Evolutionary conservation across 345 rosid species (phyloP).

Genomic region (sweet orange (Citrus sinensis)): DVS_A1.0 CM039167.1:5895501-5896000

Average conservation of each 20-base stretch:
- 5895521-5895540: neutral
- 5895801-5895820: neutral
- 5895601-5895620: conserved; percentile 65
- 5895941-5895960: neutral
- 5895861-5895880: conserved; percentile 33
- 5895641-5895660: conserved; percentile 42
- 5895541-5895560: neutral
- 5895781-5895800: neutral
- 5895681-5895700: conserved; percentile 19
- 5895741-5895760: neutral
- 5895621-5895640: conserved; percentile 67
- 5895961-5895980: neutral
- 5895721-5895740: conserved; percentile 57
- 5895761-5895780: neutral
- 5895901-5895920: conserved; percentile 36
- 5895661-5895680: conserved; percentile 31
- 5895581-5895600: neutral
- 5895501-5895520: neutral
- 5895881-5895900: conserved; percentile 43
- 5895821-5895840: conserved; percentile 28
- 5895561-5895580: neutral
- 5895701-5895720: conserved; percentile 64
- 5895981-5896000: conserved; percentile 50
- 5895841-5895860: conserved; percentile 71
- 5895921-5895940: neutral